Evolutionary conservation across 2,329 filamentous ascomycete genomes (phyloP), one percentile per base, ranked within the genome.

Genomic region (Xylaria sp.): DNA sequence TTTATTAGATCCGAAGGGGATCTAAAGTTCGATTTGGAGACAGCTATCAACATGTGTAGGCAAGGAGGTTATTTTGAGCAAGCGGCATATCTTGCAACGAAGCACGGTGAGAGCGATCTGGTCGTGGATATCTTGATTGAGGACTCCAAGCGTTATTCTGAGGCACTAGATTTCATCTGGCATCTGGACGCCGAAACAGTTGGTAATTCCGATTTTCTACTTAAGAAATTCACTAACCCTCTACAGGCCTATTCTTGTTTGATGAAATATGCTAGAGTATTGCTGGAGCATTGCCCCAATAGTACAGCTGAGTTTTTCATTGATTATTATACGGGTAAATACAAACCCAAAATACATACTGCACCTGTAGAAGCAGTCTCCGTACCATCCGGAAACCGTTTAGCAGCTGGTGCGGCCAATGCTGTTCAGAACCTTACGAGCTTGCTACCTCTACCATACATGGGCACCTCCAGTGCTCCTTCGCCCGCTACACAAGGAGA

Each of bases 21-120:
- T 75, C 87, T 98, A 50, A 98, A 97, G 76, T 99, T 99, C 76
- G 96, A 99, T 78, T 85, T 98, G 2, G 96, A 99, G 73, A 99
- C 96, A 0, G 96, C 96, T 16, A 99, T 99, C 71, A 90, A 92
- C 1, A 98, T 99, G 94, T 99, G 96, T 77, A 89, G 97, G 32
- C 96, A 99, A 82, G 96, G 95, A 12, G 95, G 96, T 0, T 99
- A 99, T 80, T 97, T 91, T 75, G 94, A 98, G 68, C 97, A 99
- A 83, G 96, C 96, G 16, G 96, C 95, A 3, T 99, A 97, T 76
- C 86, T 99, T 44, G 96, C 97, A 6, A 93, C 94, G 67, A 95
- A 98, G 79, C 94, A 99, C 76, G 92, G 93, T 5, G 96, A 99
- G 79, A 93, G 93, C 71, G 94, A 97, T 66, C 84, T 98, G 68